phyloP scores from a whole-genome alignment of 2,329 filamentous ascomycete genomes.

The Thermothelomyces thermophilus region DNA sequence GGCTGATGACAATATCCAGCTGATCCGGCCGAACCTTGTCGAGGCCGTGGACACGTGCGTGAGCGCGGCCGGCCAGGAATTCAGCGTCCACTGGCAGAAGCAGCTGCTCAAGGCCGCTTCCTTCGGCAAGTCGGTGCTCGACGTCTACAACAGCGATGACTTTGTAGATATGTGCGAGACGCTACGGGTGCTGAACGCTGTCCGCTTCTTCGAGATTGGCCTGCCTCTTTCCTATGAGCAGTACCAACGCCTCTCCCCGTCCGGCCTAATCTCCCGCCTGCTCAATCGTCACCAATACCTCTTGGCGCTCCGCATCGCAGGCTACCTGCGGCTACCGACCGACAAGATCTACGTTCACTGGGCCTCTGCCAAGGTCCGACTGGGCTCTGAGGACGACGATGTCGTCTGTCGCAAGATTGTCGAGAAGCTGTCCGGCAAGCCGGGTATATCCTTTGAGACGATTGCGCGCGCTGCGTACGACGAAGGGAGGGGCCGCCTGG shows the following conservation, averaged over 20 bases:
- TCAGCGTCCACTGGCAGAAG: conserved; percentile 87
- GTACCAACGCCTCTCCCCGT: conserved; percentile 82
- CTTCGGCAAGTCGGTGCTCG: conserved; percentile 93
- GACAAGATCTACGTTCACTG: conserved; percentile 94
- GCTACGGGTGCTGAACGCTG: conserved; percentile 83
- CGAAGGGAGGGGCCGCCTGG: conserved; percentile 81
- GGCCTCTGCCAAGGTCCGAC: conserved; percentile 88
- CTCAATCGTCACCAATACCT: conserved; percentile 88
- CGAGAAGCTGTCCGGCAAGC: conserved; percentile 76
- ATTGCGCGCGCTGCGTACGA: conserved; percentile 92
- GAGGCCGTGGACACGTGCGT: conserved; percentile 94
- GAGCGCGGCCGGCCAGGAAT: conserved; percentile 88
- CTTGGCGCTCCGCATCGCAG: conserved; percentile 79
- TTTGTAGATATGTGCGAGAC: conserved; percentile 98
- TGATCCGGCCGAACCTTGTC: conserved; percentile 79
- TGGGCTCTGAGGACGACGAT: conserved; percentile 80
- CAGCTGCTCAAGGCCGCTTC: conserved; percentile 92
- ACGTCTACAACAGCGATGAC: conserved; percentile 96
- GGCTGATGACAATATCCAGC: conserved; percentile 93
- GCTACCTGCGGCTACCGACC: conserved; percentile 77
- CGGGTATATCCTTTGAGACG: conserved; percentile 90
- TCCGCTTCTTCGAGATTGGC: conserved; percentile 85
- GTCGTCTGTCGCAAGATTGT: conserved; percentile 82
- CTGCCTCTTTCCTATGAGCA: conserved; percentile 90
- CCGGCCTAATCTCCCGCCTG: conserved; percentile 77